Conservation (phyloP, 2,329 filamentous ascomycete genomes). For the Davidsoniella australis region DNA sequence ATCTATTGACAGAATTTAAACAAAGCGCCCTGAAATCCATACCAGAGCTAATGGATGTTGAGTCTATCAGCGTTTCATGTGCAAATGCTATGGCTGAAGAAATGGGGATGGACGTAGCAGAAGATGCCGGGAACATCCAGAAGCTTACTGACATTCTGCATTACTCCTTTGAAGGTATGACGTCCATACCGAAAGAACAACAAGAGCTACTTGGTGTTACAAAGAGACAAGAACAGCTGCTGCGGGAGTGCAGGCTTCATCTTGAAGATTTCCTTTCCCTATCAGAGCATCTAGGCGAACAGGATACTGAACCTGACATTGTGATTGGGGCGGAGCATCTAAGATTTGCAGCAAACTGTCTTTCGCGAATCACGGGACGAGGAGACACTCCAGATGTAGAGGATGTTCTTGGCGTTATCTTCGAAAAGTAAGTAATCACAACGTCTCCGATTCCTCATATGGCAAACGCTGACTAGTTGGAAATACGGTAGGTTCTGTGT, state of each 20-base stretch:
- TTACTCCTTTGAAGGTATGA: conserved; percentile 53
- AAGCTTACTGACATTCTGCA: conserved; percentile 50
- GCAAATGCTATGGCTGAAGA: conserved; percentile 51
- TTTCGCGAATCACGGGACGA: conserved; percentile 76
- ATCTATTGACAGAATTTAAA: conserved; percentile 7
- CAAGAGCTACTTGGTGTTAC: conserved; percentile 81
- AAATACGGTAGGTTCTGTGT: conserved; percentile 32
- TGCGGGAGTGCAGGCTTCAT: conserved; percentile 54
- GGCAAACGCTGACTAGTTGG: background rate
- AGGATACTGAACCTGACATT: conserved; percentile 49
- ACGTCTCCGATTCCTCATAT: background rate
- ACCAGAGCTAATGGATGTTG: conserved; percentile 22
- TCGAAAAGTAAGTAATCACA: conserved; percentile 62
- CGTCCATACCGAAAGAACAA: conserved; percentile 50
- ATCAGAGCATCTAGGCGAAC: conserved; percentile 23
- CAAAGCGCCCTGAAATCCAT: conserved; percentile 15
- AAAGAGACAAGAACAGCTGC: conserved; percentile 69
- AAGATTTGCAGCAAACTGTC: conserved; percentile 57
- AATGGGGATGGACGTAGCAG: conserved; percentile 25
- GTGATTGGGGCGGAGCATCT: conserved; percentile 83
- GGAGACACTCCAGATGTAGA: conserved; percentile 82
- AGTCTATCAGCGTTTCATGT: conserved; percentile 23
- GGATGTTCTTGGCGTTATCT: conserved; percentile 88
- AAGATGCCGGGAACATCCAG: conserved; percentile 50
- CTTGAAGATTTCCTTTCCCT: conserved; percentile 57